Evolutionary conservation across 768 basidiomycete genomes (phyloP).

Genomic region (Lactarius tabidus): DNA sequence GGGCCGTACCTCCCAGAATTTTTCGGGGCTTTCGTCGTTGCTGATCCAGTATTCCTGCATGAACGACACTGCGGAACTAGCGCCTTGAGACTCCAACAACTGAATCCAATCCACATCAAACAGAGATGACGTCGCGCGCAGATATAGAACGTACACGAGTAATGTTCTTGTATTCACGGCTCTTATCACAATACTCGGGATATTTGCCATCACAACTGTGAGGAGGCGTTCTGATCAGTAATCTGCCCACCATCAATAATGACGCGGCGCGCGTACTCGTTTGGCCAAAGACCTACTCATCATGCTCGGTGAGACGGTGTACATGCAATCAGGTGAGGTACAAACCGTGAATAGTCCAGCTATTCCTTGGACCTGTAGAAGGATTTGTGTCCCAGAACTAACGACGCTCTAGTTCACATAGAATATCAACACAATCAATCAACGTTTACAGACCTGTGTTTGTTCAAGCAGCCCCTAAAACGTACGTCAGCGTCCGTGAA

Average conservation of each 20-base stretch:
- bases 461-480: slow-evolving; percentile 57
- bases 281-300: slow-evolving; percentile 58
- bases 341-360: slow-evolving; percentile 74
- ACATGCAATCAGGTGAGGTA: neutral
- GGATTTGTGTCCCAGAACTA: slow-evolving; percentile 74
- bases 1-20: slow-evolving; percentile 61
- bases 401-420: neutral
- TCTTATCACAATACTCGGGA: slow-evolving; percentile 37
- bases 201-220: slow-evolving; percentile 52
- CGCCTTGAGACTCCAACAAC: slow-evolving; percentile 57
- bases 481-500: neutral
- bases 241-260: neutral
- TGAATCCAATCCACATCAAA: slow-evolving; percentile 28
- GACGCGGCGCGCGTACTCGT: slow-evolving; percentile 40
- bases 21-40: slow-evolving; percentile 51
- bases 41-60: slow-evolving; percentile 67
- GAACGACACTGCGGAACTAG: slow-evolving; percentile 52
- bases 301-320: slow-evolving; percentile 9
- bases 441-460: slow-evolving; percentile 39
- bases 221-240: slow-evolving; percentile 15
- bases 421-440: neutral
- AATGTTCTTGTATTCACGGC: slow-evolving; percentile 46
- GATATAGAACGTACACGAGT: slow-evolving; percentile 31
- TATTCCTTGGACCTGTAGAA: slow-evolving; percentile 55
- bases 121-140: neutral